phyloP scores from a whole-genome alignment of 2,329 filamentous ascomycete genomes.

The Colletotrichum siamense region DNA sequence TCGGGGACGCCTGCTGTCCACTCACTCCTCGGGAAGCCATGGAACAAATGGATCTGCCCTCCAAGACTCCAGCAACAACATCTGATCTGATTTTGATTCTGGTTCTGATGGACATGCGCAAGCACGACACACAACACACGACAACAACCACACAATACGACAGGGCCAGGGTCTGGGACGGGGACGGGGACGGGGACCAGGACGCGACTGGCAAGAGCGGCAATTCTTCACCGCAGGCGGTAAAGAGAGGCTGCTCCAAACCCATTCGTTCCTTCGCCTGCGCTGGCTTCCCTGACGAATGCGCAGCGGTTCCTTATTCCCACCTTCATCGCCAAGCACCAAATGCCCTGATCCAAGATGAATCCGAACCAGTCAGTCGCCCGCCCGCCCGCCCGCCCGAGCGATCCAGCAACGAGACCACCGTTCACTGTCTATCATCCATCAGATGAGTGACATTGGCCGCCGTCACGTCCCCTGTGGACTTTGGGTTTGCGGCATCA shows the following conservation, averaged over 20 bases:
- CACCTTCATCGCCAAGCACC: not conserved
- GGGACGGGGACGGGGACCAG: not conserved
- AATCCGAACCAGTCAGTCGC: not conserved
- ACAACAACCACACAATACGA: not conserved
- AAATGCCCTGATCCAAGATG: not conserved
- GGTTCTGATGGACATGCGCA: not conserved
- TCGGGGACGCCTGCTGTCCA: constrained; percentile 5
- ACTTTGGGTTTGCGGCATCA: not conserved
- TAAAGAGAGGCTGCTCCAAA: not conserved
- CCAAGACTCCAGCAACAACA: not conserved
- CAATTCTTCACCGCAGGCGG: constrained; percentile 8
- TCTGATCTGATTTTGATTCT: not conserved
- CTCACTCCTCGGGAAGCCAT: not conserved
- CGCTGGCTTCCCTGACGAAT: not conserved
- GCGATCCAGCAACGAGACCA: not conserved
- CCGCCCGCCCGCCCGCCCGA: not conserved
- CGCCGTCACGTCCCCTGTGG: not conserved
- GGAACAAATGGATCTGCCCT: not conserved
- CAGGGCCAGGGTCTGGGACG: not conserved
- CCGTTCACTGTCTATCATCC: not conserved
- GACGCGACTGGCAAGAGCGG: not conserved
- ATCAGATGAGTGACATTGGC: not conserved
- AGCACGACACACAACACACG: not conserved
- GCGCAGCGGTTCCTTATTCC: not conserved
- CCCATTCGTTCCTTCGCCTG: not conserved